Base-by-base conservation (phyloP, 768 basidiomycete genomes). In the Saitozyma sp. region DNA sequence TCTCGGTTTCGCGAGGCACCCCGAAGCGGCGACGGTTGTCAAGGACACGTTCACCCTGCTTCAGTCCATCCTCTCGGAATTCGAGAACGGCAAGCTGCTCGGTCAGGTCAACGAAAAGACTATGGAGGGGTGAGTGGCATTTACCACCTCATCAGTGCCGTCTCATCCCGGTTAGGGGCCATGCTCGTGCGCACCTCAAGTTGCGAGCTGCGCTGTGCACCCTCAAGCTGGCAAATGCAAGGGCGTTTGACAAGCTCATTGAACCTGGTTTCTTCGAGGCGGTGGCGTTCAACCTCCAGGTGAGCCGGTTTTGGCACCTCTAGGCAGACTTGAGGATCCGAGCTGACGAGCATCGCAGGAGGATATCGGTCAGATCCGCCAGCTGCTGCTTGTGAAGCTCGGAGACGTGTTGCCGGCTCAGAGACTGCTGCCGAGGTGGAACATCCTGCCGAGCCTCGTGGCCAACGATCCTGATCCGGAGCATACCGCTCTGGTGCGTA, bases 401-500 rank as follows among this genome's bases (percentile, higher is more conserved):
- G 79, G 89, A 10, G 74, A 82, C 9, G 80, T 90, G 29, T 78
- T 93, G n/a, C 83, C 85, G 50, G 75, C 81, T 3, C 84, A 86
- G 42, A 87, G 88, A 78, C 80, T 93, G 2, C 83, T 86, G 14
- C 78, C 88, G 1, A 84, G 86, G 17, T 94, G 88, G 81, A 91
- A 93, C 74, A 82, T 90, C 50, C 85, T 96, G 60, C 88, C 90
- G 6, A 92, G 96, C 81, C 80, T 99, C 50, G 88, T 90, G 0
- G 88, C 93, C 0, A 88, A 91, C 69, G 96, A 99, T 78, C 94
- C 94, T 0, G 95, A 97, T 64, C 77, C 78, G 20, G 94, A 97
- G 62, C 84, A 93, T 38, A 87, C 86, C 67, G 79, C 77, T 37
- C 82, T 85, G 80, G 92, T 90, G 59, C 66, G 85, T 53, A 17